phyloP scores from a whole-genome alignment of 2,329 filamentous ascomycete species.

The Monilinia polystroma region DNA sequence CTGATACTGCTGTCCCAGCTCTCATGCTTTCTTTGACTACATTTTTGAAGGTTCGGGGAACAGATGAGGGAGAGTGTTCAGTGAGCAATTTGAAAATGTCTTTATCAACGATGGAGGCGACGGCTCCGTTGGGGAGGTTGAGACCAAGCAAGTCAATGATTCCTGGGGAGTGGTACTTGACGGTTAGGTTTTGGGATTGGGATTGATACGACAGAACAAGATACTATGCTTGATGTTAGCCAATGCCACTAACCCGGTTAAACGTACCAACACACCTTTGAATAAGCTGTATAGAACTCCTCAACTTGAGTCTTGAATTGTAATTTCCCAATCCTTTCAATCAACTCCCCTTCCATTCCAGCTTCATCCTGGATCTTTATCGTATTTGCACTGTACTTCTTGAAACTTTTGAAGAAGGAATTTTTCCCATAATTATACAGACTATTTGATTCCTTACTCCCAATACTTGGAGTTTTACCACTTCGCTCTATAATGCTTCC shows the following conservation, averaged over 20 bases:
- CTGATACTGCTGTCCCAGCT: slow-evolving; percentile 34
- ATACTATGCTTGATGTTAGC: slow-evolving; percentile 37
- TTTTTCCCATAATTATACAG: slow-evolving; percentile 24
- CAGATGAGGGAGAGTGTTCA: slow-evolving; percentile 44
- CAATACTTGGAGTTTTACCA: slow-evolving; percentile 26
- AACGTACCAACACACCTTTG: slow-evolving; percentile 38
- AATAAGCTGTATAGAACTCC: slow-evolving; percentile 47
- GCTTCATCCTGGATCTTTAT: slow-evolving; percentile 35
- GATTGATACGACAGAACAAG: slow-evolving; percentile 42
- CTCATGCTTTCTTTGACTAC: slow-evolving; percentile 44
- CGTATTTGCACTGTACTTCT: slow-evolving; percentile 30
- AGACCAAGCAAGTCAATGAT: slow-evolving; percentile 51
- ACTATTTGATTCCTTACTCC: slow-evolving; percentile 15
- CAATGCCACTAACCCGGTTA: not conserved
- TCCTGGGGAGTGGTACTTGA: slow-evolving; percentile 49
- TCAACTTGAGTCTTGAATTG: slow-evolving; percentile 44
- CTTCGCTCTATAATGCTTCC: slow-evolving; percentile 33
- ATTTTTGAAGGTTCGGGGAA: slow-evolving; percentile 46
- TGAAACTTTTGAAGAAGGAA: slow-evolving; percentile 36
- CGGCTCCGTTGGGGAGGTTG: slow-evolving; percentile 38
- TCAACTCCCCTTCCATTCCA: slow-evolving; percentile 45
- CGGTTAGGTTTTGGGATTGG: slow-evolving; percentile 38
- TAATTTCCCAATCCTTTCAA: slow-evolving; percentile 42
- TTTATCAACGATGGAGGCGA: slow-evolving; percentile 45
- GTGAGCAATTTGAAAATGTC: slow-evolving; percentile 57